Evolutionary conservation across 139 green algal species (phyloP), one percentile per base, ranked within the genome.

Genomic region (Chlorella ohadii): DNA sequence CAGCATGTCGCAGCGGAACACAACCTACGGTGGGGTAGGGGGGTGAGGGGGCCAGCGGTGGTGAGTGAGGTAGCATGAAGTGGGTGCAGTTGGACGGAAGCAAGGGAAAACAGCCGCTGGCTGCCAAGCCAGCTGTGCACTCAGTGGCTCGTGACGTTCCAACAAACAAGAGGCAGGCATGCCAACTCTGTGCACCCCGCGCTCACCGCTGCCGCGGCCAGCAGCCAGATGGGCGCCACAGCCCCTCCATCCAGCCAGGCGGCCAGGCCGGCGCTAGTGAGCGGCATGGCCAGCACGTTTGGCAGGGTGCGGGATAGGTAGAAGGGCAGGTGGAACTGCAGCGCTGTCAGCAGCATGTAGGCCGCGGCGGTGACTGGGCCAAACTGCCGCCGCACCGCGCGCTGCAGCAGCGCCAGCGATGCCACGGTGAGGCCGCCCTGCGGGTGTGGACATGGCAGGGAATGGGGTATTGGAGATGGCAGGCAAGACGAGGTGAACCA

Each of bases 241-340:
- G 91, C 84, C 19, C 65, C 39, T 0, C 51, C 66, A 1, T 73
- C 38, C 25, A 92, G 72, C 92, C 89, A 95, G 28, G 78, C 77
- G 6, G 87, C 91, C 34, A 89, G 57, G 11, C 84, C 94, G 22
- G 88, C 22, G 63, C 85, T 90, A 28, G 85, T 87, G 2, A 96
- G 61, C 22, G 81, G 85, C 28, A 95, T 77, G 4, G 95, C 95
- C 64, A 98, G 92, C 1, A 91, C 89, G 87, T 98, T 98, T 47
- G 95, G 95, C 34, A 98, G 92, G 9, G 88, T 79, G 36, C 95
- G 86, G 78, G 81, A 93, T 27, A 84, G 74, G 84, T 98, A 98
- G 85, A 95, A 98, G 28, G 90, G 87, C n/a, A 95, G 64, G 87
- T 98, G 95, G 86, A 98, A 98, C 86, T 98, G 93, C 17, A 88